These are phyloP conservation scores for Fusarium heterosporum DNA, from an alignment of 2,329 filamentous ascomycete genomes.

Conservation along the genomic window DNA sequence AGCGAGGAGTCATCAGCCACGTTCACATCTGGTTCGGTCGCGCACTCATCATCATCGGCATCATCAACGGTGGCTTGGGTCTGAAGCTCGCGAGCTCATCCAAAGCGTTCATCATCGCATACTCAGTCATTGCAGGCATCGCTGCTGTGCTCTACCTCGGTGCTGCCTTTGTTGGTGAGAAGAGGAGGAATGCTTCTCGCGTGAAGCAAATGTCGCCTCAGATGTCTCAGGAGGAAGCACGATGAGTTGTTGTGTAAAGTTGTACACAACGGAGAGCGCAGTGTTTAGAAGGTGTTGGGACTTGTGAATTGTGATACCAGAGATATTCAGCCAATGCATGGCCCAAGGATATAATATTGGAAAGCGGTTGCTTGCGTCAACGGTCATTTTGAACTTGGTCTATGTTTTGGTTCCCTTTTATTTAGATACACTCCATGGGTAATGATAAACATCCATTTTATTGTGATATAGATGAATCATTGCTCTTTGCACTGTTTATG, in stretches of 20 bases:
- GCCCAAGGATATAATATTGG: conserved; percentile 6
- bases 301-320: conserved; percentile 34
- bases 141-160: conserved; percentile 59
- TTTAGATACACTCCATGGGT: not conserved
- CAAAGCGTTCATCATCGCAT: conserved; percentile 61
- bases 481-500: not conserved
- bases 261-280: not conserved
- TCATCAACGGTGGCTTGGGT: conserved; percentile 73
- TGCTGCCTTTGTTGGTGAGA: conserved; percentile 37
- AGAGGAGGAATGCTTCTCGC: conserved; percentile 26
- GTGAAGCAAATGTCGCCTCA: conserved; percentile 42
- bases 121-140: conserved; percentile 66
- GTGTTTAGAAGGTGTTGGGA: conserved; percentile 22
- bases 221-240: conserved; percentile 42
- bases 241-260: not conserved
- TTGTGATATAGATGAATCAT: not conserved
- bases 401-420: not conserved
- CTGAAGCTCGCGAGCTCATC: conserved; percentile 61
- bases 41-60: conserved; percentile 66
- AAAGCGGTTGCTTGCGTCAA: not conserved
- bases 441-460: not conserved
- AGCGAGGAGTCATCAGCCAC: conserved; percentile 64
- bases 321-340: conserved; percentile 1
- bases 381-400: conserved; percentile 1
- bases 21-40: conserved; percentile 73